Evolutionary conservation across 1,284 basidiomycete genomes (phyloP), one percentile per base, ranked within the genome.

Genomic region (Microbotryomycetes sp.): DNA sequence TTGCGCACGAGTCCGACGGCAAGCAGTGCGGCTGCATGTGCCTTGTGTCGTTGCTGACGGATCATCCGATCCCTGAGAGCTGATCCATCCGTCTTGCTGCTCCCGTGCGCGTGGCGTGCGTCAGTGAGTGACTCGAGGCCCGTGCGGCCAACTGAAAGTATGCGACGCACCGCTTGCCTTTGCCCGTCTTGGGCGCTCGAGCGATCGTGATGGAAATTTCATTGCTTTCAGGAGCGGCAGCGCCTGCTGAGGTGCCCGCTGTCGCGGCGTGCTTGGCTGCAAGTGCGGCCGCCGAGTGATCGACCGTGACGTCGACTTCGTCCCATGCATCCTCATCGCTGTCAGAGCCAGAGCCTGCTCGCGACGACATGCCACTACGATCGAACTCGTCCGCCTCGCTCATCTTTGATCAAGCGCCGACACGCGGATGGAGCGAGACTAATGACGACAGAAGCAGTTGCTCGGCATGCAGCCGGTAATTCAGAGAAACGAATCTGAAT

Each of bases 11-110:
- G 77, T 3, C 87, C 86, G 71, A 87, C 89, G 4, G 83, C 83
- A 2, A 97, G 81, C 7, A 97, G 80, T 16, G 83, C 77, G 4
- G 96, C 77, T 2, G 88, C 88, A 71, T 97, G 92, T 15, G 90
- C 78, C 76, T 93, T 92, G 78, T 96, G 91, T 57, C 83, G 84
- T 61, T 86, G 82, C 47, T 92, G 82, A 24, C 91, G 81, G 13
- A 85, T 74, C 23, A 86, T 77, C 13, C 90, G 82, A 71, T 91
- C 87, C 53, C 74, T 74, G 7, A 78, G 73, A 18, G 72, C 68
- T 6, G 56, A 45, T 21, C 58, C 55, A 41, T 61, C 59, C 5
- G n/a, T 26, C 46, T 54, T 61, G 24, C 56, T 59, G 61, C 50
- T 67, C 52, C 28, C 46, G 49, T n/a, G n/a, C n/a, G n/a, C n/a